A percentile compares a stretch with the other conserved stretches of the same genome.
Conservation (phyloP, 2,329 filamentous ascomycete species). For the Fonsecaea multimorphosa region DNA sequence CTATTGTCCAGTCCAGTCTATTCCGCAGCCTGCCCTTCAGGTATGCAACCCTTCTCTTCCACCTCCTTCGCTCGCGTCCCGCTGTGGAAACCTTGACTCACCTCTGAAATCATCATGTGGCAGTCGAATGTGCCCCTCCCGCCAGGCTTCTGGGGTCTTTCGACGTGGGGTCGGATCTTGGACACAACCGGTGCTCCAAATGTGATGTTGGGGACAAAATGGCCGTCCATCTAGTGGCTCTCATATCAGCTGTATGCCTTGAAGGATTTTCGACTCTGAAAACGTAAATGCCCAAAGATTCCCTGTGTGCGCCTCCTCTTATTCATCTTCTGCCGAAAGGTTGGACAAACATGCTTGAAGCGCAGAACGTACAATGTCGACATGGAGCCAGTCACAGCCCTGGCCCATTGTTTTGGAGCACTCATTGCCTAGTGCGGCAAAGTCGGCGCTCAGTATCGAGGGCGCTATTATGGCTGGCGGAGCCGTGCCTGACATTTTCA, state of each 20-base stretch:
- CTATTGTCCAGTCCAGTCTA: background rate
- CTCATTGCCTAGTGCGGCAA: slow-evolving; percentile 83
- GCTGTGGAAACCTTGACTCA: slow-evolving; percentile 49
- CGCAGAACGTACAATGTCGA: slow-evolving; percentile 74
- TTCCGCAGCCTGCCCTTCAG: background rate
- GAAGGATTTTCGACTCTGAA: too few species aligned
- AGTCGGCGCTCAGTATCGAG: slow-evolving; percentile 97
- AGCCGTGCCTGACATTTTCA: slow-evolving; percentile 64
- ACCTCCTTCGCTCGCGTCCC: background rate
- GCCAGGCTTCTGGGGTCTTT: slow-evolving; percentile 69
- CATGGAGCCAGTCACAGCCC: slow-evolving; percentile 90
- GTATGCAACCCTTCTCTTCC: background rate
- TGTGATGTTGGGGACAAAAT: slow-evolving; percentile 98
- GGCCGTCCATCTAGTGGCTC: slow-evolving; percentile 84
- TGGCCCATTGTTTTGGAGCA: slow-evolving; percentile 85
- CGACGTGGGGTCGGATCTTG: slow-evolving; percentile 87
- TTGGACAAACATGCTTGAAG: background rate
- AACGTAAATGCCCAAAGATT: too few species aligned
- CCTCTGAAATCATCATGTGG: slow-evolving; percentile 99
- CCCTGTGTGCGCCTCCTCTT: background rate
- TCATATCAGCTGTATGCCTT: background rate
- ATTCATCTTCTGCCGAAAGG: background rate
- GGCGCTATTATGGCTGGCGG: slow-evolving; percentile 94
- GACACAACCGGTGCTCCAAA: slow-evolving; percentile 95
- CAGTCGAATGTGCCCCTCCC: slow-evolving; percentile 96